These are phyloP conservation scores for Monilinia fructigena DNA, from an alignment of 2,329 filamentous ascomycete species.

Conservation along the genomic window DNA sequence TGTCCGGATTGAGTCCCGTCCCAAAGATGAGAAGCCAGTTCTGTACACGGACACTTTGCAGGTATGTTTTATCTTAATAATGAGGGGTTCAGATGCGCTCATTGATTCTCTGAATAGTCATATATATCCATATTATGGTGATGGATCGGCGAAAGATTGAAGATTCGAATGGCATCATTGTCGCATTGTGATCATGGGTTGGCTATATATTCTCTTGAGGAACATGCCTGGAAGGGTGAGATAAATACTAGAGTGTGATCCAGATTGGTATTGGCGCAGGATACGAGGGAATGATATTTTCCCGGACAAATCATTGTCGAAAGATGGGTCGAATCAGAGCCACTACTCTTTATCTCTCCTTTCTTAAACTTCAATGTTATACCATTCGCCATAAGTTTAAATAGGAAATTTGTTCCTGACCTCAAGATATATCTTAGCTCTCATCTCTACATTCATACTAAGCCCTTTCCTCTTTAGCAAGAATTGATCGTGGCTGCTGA, in stretches of 20 bases:
- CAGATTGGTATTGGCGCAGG: background rate
- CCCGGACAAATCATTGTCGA: no score
- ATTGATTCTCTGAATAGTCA: background rate
- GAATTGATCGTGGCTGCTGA: background rate
- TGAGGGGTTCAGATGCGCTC: fast-evolving
- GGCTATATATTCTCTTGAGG: background rate
- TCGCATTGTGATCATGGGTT: no score
- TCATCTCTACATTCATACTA: no score
- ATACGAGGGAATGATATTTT: no score
- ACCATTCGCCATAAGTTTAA: no score
- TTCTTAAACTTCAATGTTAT: no score
- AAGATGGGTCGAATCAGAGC: no score
- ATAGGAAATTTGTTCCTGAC: no score
- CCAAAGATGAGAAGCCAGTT: background rate
- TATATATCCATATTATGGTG: background rate
- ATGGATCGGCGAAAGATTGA: background rate
- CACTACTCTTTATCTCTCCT: no score
- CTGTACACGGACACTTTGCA: background rate
- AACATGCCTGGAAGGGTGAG: background rate
- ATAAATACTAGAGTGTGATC: background rate
- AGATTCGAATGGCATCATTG: background rate
- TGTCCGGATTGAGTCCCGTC: background rate
- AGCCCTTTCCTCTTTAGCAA: background rate
- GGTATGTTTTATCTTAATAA: background rate
- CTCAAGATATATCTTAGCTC: no score